Evolutionary conservation across 305 asterid genomes (phyloP), one percentile per base, ranked within the genome.

Genomic region (Fraxinus greggii): DNA sequence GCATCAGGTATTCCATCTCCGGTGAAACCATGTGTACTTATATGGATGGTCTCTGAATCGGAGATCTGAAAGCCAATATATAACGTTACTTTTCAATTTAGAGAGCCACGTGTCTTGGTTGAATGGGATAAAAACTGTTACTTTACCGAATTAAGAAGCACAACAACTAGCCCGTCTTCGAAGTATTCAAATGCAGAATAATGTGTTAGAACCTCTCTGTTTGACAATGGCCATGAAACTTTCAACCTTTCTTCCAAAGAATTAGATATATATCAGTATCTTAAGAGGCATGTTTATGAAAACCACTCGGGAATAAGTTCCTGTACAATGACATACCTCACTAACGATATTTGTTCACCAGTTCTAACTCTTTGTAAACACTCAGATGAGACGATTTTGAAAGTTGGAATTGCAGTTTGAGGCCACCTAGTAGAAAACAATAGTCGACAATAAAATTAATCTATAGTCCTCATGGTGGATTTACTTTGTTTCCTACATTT

Each of bases 181-280:
- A 94, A 86, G 90, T 92, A 95, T 82, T 94, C 97, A 24, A 94
- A 90, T 69, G 85, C 86, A 76, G 89, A 94, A 79, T 70, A 88
- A 85, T 95, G 97, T 38, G 90, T 1, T 21, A 94, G 75, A 73
- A 86, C 98, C 89, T 95, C 99, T 87, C 99, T 89, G 84, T 93
- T 81, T 81, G 98, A 91, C 84, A 95, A 73, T 84, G 99, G 99
- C 99, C 98, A 91, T 54, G 99, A 88, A 81, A 93, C 88, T 92
- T 92, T 94, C 97, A 93, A 91, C 92, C 99, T 95, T 91, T 87
- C 97, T 90, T 93, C 89, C 97, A 88, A 90, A 88, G 83, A 92
- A 83, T 81, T 79, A 72, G 76, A 81, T 33, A 85, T 70, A 78
- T 76, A 85, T 92, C 91, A 91, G 77, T 75, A 89, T 74, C 77